These are phyloP conservation scores for Cyberlindnera petersonii DNA, from an alignment of 805 yeast genomes.

Conservation along the genomic window DNA sequence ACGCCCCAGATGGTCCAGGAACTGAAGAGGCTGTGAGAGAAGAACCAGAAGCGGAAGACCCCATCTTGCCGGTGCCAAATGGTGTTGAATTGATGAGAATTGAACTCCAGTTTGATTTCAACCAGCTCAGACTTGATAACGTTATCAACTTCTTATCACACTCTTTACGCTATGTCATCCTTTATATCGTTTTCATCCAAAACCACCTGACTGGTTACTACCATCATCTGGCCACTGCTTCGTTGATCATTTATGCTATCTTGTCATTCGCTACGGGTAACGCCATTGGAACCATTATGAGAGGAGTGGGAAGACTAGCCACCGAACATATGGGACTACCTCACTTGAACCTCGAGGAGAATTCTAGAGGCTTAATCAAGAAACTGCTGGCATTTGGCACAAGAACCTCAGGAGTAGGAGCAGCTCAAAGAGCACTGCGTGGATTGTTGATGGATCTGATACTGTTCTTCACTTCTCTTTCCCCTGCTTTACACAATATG, in stretches of 20 bases:
- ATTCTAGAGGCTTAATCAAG: not conserved
- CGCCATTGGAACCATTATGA: not conserved
- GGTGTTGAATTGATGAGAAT: not conserved
- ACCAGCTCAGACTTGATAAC: not conserved
- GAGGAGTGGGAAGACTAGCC: not conserved
- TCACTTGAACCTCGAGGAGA: not conserved
- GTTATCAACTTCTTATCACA: not conserved
- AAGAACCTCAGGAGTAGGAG: not conserved
- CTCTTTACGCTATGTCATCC: not conserved
- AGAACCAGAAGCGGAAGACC: not conserved
- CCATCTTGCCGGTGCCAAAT: not conserved
- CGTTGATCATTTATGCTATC: not conserved
- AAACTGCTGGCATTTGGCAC: constrained; percentile 1
- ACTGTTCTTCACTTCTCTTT: constrained; percentile 11
- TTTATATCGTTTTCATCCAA: not conserved
- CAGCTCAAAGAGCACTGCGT: constrained; percentile 2
- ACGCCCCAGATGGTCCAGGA: not conserved
- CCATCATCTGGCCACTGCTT: not conserved
- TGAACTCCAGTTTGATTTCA: not conserved
- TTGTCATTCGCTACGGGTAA: not conserved
- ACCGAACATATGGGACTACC: not conserved
- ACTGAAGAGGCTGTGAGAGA: not conserved
- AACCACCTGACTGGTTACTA: not conserved
- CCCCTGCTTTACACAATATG: constrained; percentile 12
- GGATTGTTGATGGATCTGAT: constrained; percentile 5